Evolutionary conservation across 2,329 filamentous ascomycete species (phyloP).

Genomic region (Paraconiothyrium brasiliense): DNA sequence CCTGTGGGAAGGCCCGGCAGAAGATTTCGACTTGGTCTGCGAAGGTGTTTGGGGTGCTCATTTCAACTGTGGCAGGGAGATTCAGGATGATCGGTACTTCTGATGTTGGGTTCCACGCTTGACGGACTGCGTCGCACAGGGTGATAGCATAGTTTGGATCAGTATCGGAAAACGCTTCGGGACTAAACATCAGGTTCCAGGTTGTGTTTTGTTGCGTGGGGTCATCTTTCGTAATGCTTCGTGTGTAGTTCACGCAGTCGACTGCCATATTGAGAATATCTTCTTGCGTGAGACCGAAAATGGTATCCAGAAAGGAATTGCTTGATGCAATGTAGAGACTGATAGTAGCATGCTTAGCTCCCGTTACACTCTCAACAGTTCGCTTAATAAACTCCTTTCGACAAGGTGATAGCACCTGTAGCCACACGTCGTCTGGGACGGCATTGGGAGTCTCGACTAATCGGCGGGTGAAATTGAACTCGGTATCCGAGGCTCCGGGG

Average conservation of each 20-base stretch:
- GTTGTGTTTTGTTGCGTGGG: constrained; percentile 65
- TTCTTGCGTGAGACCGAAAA: constrained; percentile 87
- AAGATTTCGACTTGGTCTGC: constrained; percentile 98
- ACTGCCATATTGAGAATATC: constrained; percentile 84
- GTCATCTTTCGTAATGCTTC: constrained; percentile 87
- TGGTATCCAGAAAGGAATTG: constrained; percentile 90
- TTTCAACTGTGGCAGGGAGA: constrained; percentile 93
- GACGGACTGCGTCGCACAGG: constrained; percentile 93
- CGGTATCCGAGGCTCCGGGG: constrained; percentile 90
- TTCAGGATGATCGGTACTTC: constrained; percentile 94
- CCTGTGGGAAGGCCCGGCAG: constrained; percentile 81
- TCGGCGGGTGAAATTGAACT: constrained; percentile 92
- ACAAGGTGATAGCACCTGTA: constrained; percentile 93
- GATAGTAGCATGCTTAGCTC: constrained; percentile 91
- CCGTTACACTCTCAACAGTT: constrained; percentile 89
- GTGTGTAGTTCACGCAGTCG: constrained; percentile 83
- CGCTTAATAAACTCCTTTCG: constrained; percentile 88
- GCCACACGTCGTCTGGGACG: constrained; percentile 86
- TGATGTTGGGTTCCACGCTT: constrained; percentile 83
- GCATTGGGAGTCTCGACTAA: constrained; percentile 85
- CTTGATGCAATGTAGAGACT: constrained; percentile 97
- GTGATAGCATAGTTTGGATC: constrained; percentile 81
- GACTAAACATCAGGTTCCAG: constrained; percentile 85
- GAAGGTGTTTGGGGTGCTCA: constrained; percentile 93
- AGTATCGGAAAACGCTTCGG: constrained; percentile 91